Evolutionary conservation across 1,284 basidiomycete species (phyloP), one percentile per base, ranked within the genome.

Genomic region (Leccinum griseonigrum): DNA sequence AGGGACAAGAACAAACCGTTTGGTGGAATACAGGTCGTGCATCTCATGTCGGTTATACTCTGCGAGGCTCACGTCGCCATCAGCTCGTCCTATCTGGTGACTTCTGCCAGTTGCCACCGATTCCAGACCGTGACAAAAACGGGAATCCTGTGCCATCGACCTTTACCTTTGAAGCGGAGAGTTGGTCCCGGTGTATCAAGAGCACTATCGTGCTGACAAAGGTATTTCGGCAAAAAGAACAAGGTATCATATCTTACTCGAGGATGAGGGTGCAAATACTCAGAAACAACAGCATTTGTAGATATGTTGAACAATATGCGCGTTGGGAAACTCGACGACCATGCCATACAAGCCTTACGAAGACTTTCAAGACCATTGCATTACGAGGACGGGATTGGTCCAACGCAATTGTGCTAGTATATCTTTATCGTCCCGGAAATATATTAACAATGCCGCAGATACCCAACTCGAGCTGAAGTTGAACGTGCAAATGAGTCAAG

Each of bases 101-200:
- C 73, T 99, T 98, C 77, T 97, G 94, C 77, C 96, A 99, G 75
- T 81, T 99, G 6, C 97, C 97, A 1, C 97, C 97, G 0, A 95
- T 99, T 0, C 77, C 77, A 4, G 84, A 81, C 38, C 68, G 69
- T 60, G 70, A 72, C 36, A 73, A 69, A 43, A 50, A 72, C 3
- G 72, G 73, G 4, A 66, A 68, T 1, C 63, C 65, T 54, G 73
- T 82, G 36, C 61, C 62, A 50, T 60, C 75, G 1, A 82, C 78
- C 64, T 98, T 97, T 73, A 91, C 92, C 3, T 99, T 99, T 71
- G 95, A 99, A 70, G 94, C 95, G 6, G 77, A 85, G 34, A 82
- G 83, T 26, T 99, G 97, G 97, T 77, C 79, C n/a, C 76, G 83
- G 56, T 86, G 89, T 13, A 88, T 99, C 64, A 78, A 83, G 60